Evolutionary conservation across 768 basidiomycete species (phyloP).

Genomic region (Mycena haematopus): DNA sequence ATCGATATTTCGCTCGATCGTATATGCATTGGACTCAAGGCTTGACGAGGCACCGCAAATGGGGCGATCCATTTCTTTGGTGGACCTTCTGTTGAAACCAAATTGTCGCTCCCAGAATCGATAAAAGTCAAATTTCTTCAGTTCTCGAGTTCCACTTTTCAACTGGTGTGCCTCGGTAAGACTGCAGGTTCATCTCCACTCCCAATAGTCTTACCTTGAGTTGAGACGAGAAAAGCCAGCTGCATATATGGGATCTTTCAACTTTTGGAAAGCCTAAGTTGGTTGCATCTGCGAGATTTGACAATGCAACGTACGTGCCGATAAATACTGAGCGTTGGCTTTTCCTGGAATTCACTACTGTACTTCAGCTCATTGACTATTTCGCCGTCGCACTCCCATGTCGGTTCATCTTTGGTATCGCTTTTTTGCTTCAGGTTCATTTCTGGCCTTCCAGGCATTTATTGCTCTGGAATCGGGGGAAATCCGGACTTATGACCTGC

Average conservation of each 20-base stretch:
- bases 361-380: conserved; percentile 59
- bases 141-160: conserved; percentile 60
- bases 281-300: conserved; percentile 55
- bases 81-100: conserved; percentile 64
- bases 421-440: conserved; percentile 19
- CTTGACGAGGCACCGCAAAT: conserved; percentile 59
- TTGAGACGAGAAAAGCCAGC: conserved; percentile 57
- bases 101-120: conserved; percentile 52
- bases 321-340: background rate
- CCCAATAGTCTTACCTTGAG: background rate
- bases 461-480: conserved; percentile 58
- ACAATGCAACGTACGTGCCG: conserved; percentile 50
- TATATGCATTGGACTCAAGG: conserved; percentile 9
- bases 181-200: background rate
- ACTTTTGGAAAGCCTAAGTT: conserved; percentile 59
- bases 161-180: conserved; percentile 69
- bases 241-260: conserved; percentile 69
- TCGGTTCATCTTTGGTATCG: conserved; percentile 39
- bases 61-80: conserved; percentile 75
- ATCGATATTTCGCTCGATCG: conserved; percentile 23
- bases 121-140: conserved; percentile 63
- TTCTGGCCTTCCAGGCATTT: conserved; percentile 46
- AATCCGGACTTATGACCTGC: conserved; percentile 78
- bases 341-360: conserved; percentile 4
- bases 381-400: conserved; percentile 77